These are phyloP conservation scores for Sporisorium iseilematis-ciliati DNA, from an alignment of 1,284 basidiomycete genomes.

Conservation along the genomic window DNA sequence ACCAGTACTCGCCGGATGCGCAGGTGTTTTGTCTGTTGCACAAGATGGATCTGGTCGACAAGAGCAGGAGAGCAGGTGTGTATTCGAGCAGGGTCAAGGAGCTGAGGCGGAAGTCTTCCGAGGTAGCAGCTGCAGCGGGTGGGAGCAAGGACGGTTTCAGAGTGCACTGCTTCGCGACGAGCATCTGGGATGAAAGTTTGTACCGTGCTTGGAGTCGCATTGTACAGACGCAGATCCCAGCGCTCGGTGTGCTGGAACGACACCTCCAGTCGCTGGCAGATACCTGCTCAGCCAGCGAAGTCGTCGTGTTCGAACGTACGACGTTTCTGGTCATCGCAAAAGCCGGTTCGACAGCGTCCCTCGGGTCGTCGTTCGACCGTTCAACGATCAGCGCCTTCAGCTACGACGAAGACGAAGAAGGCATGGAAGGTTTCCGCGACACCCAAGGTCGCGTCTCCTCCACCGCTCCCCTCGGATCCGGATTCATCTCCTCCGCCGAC, in stretches of 20 bases:
- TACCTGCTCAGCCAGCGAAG: conserved; percentile 89
- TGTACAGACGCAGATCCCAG: conserved; percentile 95
- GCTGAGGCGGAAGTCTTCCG: conserved; percentile 56
- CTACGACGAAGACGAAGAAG: conserved; percentile 38
- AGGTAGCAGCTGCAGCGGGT: conserved; percentile 42
- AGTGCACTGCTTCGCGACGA: conserved; percentile 81
- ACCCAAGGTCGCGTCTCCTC: conserved; percentile 15
- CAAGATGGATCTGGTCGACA: conserved; percentile 88
- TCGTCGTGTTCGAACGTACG: conserved; percentile 94
- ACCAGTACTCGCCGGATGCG: conserved; percentile 74
- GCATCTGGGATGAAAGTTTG: conserved; percentile 96
- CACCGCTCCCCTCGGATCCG: conserved; percentile 19
- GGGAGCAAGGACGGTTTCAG: conserved; percentile 68
- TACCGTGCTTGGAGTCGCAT: conserved; percentile 99
- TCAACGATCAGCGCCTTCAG: conserved; percentile 7
- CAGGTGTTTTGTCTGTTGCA: conserved; percentile 91
- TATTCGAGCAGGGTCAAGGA: conserved; percentile 74
- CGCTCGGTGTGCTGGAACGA: conserved; percentile 85
- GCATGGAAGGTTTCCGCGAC: conserved; percentile 50
- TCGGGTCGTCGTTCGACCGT: conserved; percentile 67
- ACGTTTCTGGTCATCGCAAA: conserved; percentile 92
- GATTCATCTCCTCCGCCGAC: conserved; percentile 32
- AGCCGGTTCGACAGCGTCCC: conserved; percentile 3
- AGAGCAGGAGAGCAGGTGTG: conserved; percentile 73
- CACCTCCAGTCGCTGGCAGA: conserved; percentile 87